Evolutionary conservation across 495 filamentous ascomycete genomes (phyloP), one percentile per base, ranked within the genome.

Genomic region (Xylaria venustula): DNA sequence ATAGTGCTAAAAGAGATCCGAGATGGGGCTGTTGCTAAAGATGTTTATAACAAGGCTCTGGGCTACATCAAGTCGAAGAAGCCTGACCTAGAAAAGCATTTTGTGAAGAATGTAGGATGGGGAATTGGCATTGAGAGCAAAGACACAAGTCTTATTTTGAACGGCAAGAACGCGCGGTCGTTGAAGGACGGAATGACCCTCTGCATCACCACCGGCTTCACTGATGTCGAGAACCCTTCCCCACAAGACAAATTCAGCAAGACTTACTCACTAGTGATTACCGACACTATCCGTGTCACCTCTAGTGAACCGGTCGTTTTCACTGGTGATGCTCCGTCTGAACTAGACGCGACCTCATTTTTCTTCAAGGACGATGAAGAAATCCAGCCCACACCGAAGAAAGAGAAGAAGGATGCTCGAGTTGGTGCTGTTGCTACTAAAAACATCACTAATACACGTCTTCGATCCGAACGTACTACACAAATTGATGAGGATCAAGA

Each of bases 181-280:
- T 73, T 99, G 51, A 94, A 91, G 71, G 95, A 97, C 70, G 95
- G 95, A 64, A 99, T 98, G 94, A 98, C 95, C 3, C 81, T 99
- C 42, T 88, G 86, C 67, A 82, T 99, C 63, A 91, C 88, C 8
- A 88, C 93, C 40, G 92, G 94, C 1, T 88, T 99, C 73, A 88
- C 81, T 54, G 93, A 97, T 69, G 80, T 99, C 20, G 83, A 90
- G 68, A 95, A 98, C 64, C 81, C 86, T 8, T 85, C 86, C 19
- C 83, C 90, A 0, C 90, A 92, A 71, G 91, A 94, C 64, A 90
- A 91, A 77, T 89, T 90, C 68, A 92, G 88, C 71, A 89, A 90
- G 60, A 82, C 81, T 7, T 99, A 98, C 66, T 93, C 92, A 7
- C 82, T 99, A 64, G 82, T 96, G 42, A 84, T 99, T 40, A 90